Evolutionary conservation across 345 rosid genomes (phyloP).

Genomic region (Salix koriyanagi): DNA sequence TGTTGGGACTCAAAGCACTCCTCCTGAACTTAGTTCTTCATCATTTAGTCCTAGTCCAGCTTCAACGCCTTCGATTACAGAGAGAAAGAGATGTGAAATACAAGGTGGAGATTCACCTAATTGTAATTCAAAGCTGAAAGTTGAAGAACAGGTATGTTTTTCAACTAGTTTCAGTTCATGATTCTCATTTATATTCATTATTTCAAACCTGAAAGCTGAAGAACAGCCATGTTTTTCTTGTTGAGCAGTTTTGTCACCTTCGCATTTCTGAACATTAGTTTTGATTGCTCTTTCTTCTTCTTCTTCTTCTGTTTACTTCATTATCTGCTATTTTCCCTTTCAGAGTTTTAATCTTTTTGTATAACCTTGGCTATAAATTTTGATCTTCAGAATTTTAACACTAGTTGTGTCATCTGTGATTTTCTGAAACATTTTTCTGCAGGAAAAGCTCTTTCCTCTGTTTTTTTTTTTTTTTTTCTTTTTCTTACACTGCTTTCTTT

Average conservation of each 20-base stretch:
- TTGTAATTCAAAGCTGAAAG: constrained; percentile 29
- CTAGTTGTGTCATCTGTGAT: neutral
- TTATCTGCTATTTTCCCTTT: neutral
- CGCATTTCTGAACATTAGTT: neutral
- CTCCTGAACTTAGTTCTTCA: constrained; percentile 41
- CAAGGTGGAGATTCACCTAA: constrained; percentile 49
- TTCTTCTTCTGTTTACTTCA: neutral
- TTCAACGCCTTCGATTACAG: constrained; percentile 68
- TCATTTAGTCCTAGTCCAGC: constrained; percentile 62
- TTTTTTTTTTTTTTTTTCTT: neutral
- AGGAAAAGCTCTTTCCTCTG: neutral
- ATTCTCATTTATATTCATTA: neutral
- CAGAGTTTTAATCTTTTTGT: neutral
- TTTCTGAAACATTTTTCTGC: constrained; percentile 2
- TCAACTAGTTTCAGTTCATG: neutral
- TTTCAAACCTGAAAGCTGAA: neutral
- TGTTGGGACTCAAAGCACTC: constrained; percentile 84
- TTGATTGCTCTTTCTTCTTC: neutral
- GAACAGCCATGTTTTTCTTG: neutral
- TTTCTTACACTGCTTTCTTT: no score
- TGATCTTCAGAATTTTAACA: no score
- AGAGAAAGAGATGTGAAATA: constrained; percentile 45
- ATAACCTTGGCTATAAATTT: neutral
- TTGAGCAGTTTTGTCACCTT: neutral
- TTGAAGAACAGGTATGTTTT: constrained; percentile 46